Base-by-base conservation (phyloP, 2,329 filamentous ascomycete genomes). In the Penicillium sp. region DNA sequence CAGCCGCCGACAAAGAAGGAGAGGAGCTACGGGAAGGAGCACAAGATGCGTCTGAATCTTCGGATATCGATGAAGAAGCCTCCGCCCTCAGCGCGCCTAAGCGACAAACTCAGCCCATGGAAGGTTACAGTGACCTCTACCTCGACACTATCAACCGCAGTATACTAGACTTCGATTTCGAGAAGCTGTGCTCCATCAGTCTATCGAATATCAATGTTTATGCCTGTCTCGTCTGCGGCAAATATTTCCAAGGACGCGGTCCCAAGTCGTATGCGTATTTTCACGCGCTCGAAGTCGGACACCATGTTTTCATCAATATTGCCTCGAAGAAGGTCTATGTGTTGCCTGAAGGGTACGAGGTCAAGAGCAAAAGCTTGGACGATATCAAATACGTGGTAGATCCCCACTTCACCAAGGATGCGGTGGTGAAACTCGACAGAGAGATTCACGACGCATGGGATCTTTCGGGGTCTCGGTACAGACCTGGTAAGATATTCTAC, bases 271-370 rank as follows among this genome's bases (percentile, higher is more conserved):
- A 96, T 72, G 93, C 93, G 62, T 98, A 98, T 74, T 96, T 95
- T 70, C 93, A 98, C 75, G 88, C 92, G 51, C 83, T 98, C 53
- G 92, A 98, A 64, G 86, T 95, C 60, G 88, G 86, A 54, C 93
- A 98, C 72, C 93, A 98, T 77, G 92, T 97, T 50, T 98, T 89
- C 72, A 92, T 98, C 78, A 97, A 97, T 73, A 93, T 98, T 83
- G 85, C 90, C 18, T 70, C 63, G 1, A 70, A 71, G 49, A 72
- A 70, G 56, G 68, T 75, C 1, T 77, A 75, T 53, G 62, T 76
- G 7, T 67, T 98, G 44, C 93, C 93, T 0, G 93, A 98, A 70
- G 92, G 92, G 45, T 98, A 98, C 71, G 93, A 98, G 72, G 93
- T 98, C 52, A 87, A 85, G 70, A 95, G 88, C 72, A 91, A 91